phyloP scores from a whole-genome alignment of 2,329 filamentous ascomycete genomes.

The Ramularia endophylla region DNA sequence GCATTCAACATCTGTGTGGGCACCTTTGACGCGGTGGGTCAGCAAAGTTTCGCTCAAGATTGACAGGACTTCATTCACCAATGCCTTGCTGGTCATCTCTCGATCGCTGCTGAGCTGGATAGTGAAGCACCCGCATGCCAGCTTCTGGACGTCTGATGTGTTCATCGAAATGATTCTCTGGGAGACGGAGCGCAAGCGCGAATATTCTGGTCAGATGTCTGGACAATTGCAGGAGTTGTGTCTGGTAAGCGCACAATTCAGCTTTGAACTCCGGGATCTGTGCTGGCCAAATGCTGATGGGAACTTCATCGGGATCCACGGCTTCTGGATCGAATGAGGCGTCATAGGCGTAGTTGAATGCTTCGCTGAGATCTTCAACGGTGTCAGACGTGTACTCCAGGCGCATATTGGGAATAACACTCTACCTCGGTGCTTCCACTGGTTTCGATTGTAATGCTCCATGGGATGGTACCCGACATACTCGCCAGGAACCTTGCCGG shows the following conservation, averaged over 20 bases:
- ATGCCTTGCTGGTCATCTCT: slow-evolving; percentile 1
- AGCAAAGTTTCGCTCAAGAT: too few species aligned
- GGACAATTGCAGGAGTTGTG: slow-evolving; percentile 31
- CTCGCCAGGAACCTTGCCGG: slow-evolving; percentile 2
- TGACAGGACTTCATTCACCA: too few species aligned
- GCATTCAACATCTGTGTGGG: slow-evolving; percentile 28
- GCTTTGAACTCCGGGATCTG: slow-evolving; percentile 31
- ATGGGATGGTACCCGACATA: slow-evolving; percentile 12
- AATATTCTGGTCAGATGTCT: slow-evolving; percentile 36
- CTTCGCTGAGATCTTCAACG: slow-evolving; percentile 51
- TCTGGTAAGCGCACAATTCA: slow-evolving; percentile 33
- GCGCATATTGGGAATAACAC: background rate
- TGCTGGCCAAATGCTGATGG: slow-evolving; percentile 17
- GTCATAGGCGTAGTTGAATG: slow-evolving; percentile 23
- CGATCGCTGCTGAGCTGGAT: slow-evolving; percentile 23
- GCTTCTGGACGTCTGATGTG: slow-evolving; percentile 34
- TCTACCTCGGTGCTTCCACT: background rate
- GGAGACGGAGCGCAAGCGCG: slow-evolving; percentile 32
- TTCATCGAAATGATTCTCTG: slow-evolving; percentile 34
- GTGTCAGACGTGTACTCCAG: slow-evolving; percentile 50
- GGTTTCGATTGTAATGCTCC: slow-evolving; percentile 23
- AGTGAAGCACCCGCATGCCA: slow-evolving; percentile 36
- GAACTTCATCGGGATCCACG: slow-evolving; percentile 5
- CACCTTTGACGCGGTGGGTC: slow-evolving; percentile 34
- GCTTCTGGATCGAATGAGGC: slow-evolving; percentile 15